phyloP scores from a whole-genome alignment of 768 basidiomycete genomes.

The Boletus subcaerulescens region DNA sequence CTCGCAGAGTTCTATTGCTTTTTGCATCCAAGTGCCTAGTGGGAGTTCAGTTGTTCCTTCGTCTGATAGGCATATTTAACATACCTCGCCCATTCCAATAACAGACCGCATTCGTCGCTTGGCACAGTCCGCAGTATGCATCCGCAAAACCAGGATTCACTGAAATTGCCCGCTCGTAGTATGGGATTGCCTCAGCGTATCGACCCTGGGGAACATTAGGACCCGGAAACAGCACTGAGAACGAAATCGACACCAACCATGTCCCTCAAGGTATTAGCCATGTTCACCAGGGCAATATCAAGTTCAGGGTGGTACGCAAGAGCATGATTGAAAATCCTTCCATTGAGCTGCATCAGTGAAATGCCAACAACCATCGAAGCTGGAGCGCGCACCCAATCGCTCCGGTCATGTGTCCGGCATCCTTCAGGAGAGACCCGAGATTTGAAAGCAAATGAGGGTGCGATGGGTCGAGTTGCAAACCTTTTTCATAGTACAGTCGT shows the following conservation, averaged over 20 bases:
- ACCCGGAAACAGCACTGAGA: neutral
- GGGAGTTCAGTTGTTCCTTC: conserved; percentile 4
- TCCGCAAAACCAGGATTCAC: conserved; percentile 44
- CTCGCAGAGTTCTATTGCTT: conserved; percentile 36
- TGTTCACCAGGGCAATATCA: conserved; percentile 50
- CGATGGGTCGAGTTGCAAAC: conserved; percentile 41
- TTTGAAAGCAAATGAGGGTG: conserved; percentile 52
- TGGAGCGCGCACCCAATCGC: conserved; percentile 39
- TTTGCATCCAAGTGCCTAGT: conserved; percentile 35
- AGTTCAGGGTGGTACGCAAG: conserved; percentile 42
- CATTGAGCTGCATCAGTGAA: conserved; percentile 1
- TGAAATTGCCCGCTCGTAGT: conserved; percentile 43
- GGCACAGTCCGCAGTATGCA: conserved; percentile 47
- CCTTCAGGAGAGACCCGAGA: conserved; percentile 49
- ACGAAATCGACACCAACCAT: conserved; percentile 27
- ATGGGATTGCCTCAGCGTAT: conserved; percentile 42
- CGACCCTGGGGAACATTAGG: conserved; percentile 31
- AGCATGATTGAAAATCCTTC: conserved; percentile 41
- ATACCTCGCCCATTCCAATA: conserved; percentile 42
- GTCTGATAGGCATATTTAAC: conserved; percentile 7
- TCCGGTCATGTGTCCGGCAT: conserved; percentile 40
- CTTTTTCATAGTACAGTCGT: conserved; percentile 42
- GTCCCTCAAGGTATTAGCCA: conserved; percentile 52
- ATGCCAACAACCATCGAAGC: neutral
- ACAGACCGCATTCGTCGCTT: conserved; percentile 45